Conservation (phyloP, 2,329 filamentous ascomycete species). For the Trichoderma hamatum region DNA sequence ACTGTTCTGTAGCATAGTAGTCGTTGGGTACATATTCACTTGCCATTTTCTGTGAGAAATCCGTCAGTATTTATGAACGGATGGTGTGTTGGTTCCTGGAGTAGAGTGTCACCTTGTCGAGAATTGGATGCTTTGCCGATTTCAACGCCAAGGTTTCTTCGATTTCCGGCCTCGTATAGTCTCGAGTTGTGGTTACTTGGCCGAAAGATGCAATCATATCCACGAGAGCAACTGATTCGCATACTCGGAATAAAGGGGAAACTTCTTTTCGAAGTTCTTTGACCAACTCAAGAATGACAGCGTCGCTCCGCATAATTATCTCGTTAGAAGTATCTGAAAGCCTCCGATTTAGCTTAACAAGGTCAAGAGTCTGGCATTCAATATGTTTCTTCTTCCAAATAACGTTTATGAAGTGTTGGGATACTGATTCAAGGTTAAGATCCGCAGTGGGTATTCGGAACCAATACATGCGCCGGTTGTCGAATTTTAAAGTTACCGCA, state of each 20-base stretch:
- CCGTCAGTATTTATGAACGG: not conserved
- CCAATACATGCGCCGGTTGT: slow-evolving; percentile 78
- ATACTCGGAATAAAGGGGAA: slow-evolving; percentile 76
- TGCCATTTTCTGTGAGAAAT: slow-evolving; percentile 54
- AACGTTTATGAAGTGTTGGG: slow-evolving; percentile 71
- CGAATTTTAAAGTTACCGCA: slow-evolving; percentile 70
- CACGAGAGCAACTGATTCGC: slow-evolving; percentile 81
- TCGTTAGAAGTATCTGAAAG: slow-evolving; percentile 83
- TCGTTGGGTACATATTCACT: slow-evolving; percentile 84
- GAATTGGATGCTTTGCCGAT: slow-evolving; percentile 74
- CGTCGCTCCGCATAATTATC: slow-evolving; percentile 80
- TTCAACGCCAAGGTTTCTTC: slow-evolving; percentile 72
- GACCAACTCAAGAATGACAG: slow-evolving; percentile 72
- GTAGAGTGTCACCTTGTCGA: slow-evolving; percentile 60
- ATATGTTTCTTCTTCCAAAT: slow-evolving; percentile 72
- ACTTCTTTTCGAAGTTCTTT: slow-evolving; percentile 71
- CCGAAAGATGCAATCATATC: slow-evolving; percentile 84
- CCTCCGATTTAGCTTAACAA: slow-evolving; percentile 79
- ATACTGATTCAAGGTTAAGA: slow-evolving; percentile 62
- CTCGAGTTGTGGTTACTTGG: slow-evolving; percentile 66
- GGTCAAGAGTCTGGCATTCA: slow-evolving; percentile 83
- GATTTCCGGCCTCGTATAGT: slow-evolving; percentile 68
- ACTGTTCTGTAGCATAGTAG: slow-evolving; percentile 78
- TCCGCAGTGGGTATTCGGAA: slow-evolving; percentile 66
- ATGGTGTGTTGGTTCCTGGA: not conserved